These are phyloP conservation scores for Neurospora terricola DNA, from an alignment of 495 filamentous ascomycete genomes.

Conservation along the genomic window DNA sequence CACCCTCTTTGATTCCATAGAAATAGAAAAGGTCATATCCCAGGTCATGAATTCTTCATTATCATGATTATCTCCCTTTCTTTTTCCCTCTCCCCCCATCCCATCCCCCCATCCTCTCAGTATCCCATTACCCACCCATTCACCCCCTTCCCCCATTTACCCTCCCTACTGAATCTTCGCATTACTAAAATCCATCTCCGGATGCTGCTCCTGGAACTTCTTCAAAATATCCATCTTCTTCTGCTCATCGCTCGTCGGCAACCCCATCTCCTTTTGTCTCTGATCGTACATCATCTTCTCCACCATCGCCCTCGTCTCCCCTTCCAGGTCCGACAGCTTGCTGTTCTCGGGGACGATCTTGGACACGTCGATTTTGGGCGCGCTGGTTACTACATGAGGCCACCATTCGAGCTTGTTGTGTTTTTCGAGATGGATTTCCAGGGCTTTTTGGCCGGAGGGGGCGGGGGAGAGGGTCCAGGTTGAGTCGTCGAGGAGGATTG, in stretches of 20 bases:
- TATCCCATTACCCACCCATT: neutral
- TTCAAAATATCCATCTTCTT: slow-evolving; percentile 85
- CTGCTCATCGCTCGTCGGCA: slow-evolving; percentile 82
- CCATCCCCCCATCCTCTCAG: neutral
- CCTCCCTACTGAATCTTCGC: slow-evolving; percentile 55
- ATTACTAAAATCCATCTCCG: slow-evolving; percentile 77
- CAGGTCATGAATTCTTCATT: neutral
- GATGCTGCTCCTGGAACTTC: slow-evolving; percentile 69
- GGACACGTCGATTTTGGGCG: slow-evolving; percentile 83
- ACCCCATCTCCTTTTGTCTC: slow-evolving; percentile 85
- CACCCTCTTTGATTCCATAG: neutral
- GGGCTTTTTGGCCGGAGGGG: slow-evolving; percentile 54
- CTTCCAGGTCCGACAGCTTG: slow-evolving; percentile 83
- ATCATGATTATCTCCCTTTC: neutral
- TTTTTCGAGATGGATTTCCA: slow-evolving; percentile 92
- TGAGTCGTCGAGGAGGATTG: slow-evolving; percentile 72
- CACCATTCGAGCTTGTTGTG: slow-evolving; percentile 97
- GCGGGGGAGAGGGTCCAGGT: slow-evolving; percentile 85
- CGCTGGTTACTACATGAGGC: slow-evolving; percentile 75
- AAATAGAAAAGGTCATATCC: neutral
- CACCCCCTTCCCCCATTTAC: neutral
- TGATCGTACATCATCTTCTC: slow-evolving; percentile 99
- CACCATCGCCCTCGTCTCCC: slow-evolving; percentile 93
- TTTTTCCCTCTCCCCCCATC: neutral
- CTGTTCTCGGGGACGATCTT: slow-evolving; percentile 92